Evolutionary conservation across 257 asterid genomes (phyloP), one percentile per base, ranked within the genome.

Genomic region (Paulownia fortunei): DNA sequence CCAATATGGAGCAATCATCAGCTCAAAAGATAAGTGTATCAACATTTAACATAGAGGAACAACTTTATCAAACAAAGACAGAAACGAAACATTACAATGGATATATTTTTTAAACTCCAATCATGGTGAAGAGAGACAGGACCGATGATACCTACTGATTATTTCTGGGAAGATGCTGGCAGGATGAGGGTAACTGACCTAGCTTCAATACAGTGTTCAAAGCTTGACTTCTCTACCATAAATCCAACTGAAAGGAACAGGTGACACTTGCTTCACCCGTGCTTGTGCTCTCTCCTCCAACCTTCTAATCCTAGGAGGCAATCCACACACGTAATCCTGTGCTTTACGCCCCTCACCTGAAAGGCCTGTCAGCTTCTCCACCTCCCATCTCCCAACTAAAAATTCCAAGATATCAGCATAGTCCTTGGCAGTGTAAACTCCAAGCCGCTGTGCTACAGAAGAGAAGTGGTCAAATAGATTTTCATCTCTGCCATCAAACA

Each of bases 381-480:
- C 92, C 42, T 85, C 88, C 92, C 92, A 88, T 65, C 92, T 72
- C 10, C 56, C 76, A 2, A 88, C 88, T 6, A 88, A 58, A 26
- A 79, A 86, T 37, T 88, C 92, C 80, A 88, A 52, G 39, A 88
- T 88, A 34, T 88, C 92, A 13, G 92, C 92, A 37, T 88, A 88
- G 78, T 88, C 92, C 78, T 86, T 88, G 16, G 89, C 92, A 1
- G 92, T 88, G 76, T 88, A 88, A 12, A 88, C 92, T 54, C 89
- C 92, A 12, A 84, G 86, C 13, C 88, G 77, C 72, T 88, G 92
- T 1, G 92, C 89, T 32, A 88, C 92, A 0, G 87, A 54, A 6
- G 92, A 82, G 84, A 85, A 88, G 79, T 88, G 83, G 8, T 88
- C 84, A 18, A 88, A 88, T 26, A 88, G 87, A 46, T 85, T 86